Percentiles rank a stretch among this genome's conserved stretches.
Conservation (phyloP, 1,284 basidiomycete genomes). For the Sporisorium graminicola region DNA sequence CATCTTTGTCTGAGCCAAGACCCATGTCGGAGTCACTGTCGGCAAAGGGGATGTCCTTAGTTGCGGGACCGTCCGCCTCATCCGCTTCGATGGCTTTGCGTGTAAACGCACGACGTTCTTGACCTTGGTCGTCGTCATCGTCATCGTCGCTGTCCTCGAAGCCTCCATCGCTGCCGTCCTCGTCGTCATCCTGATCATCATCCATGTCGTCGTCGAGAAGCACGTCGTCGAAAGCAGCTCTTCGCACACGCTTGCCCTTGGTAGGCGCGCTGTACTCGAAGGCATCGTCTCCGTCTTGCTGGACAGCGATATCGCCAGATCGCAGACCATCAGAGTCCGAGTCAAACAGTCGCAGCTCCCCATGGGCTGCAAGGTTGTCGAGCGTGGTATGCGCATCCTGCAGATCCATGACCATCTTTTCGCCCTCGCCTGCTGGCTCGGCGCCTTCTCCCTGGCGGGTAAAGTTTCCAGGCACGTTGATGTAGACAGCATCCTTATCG, state of each 20-base stretch:
- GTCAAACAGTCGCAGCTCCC: conserved; percentile 86
- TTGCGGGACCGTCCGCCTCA: conserved; percentile 34
- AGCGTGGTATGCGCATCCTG: conserved; percentile 88
- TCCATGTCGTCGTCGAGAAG: conserved; percentile 69
- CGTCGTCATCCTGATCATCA: conserved; percentile 49
- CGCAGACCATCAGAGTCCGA: conserved; percentile 74
- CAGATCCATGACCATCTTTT: conserved; percentile 95
- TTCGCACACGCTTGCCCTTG: conserved; percentile 45
- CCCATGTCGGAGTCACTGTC: conserved; percentile 69
- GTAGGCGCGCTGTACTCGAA: conserved; percentile 12
- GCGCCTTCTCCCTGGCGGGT: conserved; percentile 75
- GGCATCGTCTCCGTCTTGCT: conserved; percentile 14
- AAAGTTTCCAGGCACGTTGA: conserved; percentile 96
- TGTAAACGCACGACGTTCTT: conserved; percentile 25
- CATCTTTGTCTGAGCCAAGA: conserved; percentile 34
- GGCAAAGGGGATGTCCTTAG: conserved; percentile 65
- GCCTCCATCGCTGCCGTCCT: conserved; percentile 50
- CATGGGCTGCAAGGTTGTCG: conserved; percentile 83
- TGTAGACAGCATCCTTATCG: conserved; percentile 98
- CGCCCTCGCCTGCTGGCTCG: conserved; percentile 80
- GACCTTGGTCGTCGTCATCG: conserved; percentile 36
- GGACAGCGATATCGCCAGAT: conserved; percentile 9
- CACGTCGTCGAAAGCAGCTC: conserved; percentile 61
- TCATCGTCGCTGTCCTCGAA: conserved; percentile 56
- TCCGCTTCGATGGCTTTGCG: conserved; percentile 31